A percentile compares a stretch with the other conserved stretches of the same genome.
phyloP scores from a whole-genome alignment of 2,329 filamentous ascomycete genomes.

The Botrytis aclada region DNA sequence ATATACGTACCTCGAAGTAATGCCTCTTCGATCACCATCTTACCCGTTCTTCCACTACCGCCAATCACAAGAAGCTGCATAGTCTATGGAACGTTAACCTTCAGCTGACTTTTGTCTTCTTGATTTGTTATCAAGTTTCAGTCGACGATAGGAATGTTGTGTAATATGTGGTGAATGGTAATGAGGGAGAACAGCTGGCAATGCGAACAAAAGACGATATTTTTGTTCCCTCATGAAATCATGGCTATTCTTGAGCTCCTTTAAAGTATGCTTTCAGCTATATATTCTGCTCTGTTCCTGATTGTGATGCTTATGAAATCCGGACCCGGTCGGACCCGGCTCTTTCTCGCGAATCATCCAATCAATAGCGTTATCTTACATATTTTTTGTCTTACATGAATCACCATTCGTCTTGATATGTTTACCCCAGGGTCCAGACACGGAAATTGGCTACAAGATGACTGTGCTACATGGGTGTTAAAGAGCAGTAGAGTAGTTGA shows the following conservation, averaged over 20 bases:
- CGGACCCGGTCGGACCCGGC: conserved; percentile 14
- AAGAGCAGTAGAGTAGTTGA: neutral
- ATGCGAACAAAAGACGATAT: neutral
- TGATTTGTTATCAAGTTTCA: neutral
- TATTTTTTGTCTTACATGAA: neutral
- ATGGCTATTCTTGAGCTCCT: neutral
- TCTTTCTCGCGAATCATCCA: neutral
- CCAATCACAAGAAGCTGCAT: conserved; percentile 43
- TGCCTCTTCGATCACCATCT: conserved; percentile 43
- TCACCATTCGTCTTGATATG: neutral
- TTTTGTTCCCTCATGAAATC: neutral
- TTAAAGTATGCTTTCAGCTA: neutral
- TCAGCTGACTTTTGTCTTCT: neutral
- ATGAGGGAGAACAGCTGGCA: neutral
- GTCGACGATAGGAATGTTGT: neutral
- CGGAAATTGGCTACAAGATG: neutral
- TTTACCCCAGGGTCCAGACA: neutral
- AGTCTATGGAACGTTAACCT: conserved; percentile 1
- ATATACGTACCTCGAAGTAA: conserved; percentile 20
- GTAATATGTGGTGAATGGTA: neutral
- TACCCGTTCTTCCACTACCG: conserved; percentile 47
- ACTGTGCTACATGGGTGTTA: neutral
- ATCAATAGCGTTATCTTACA: neutral
- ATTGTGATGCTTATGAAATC: neutral
- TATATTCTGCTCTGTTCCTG: neutral